Evolutionary conservation across 768 basidiomycete genomes (phyloP), one percentile per base, ranked within the genome.

Genomic region (Dacryopinax primogenitus): DNA sequence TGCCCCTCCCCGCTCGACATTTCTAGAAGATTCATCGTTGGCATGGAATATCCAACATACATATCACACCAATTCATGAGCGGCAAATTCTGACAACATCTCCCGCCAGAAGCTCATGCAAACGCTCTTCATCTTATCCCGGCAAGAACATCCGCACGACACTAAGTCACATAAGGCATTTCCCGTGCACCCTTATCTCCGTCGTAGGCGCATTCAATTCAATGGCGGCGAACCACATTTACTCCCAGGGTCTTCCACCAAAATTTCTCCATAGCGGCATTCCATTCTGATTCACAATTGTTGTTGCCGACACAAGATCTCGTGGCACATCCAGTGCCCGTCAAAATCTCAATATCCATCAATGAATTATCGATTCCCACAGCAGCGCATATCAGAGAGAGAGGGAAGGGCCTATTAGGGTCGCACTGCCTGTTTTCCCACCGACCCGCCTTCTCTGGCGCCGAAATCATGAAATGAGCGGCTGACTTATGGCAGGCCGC

Each of bases 171-270:
- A 58, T 58, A 30, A 58, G 51, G 51, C 51, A 21, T 21, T 32
- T 6, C 11, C 13, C 45, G 45, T 47, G 13, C 45, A 21, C 23
- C 45, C 51, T 30, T 58, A 58, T 58, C 51, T 58, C 51, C 51
- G 51, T 11, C 26, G 12, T 4, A 44, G 41, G 23, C 4, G 18
- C 16, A 7, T 44, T 44, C 41, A 58, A 58, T 58, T 58, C 13
- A 4, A 6, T 30, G 26, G 51, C 51, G 51, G 51, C 36, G 36
- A 9, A 9, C 51, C 23, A 32, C 15, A 11, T 28, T 9, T 15
- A 4, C 51, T 30, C 12, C 45, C 21, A 58, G 51, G 51, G 51
- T 58, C 51, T 58, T 32, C 51, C 51, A 58, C 51, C 51, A 58
- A 23, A 7, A 7, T 58, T 58, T 58, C 11, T 18, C 13, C 51